Conservation (phyloP, 208 protist species). For the Crithidia sp. region DNA sequence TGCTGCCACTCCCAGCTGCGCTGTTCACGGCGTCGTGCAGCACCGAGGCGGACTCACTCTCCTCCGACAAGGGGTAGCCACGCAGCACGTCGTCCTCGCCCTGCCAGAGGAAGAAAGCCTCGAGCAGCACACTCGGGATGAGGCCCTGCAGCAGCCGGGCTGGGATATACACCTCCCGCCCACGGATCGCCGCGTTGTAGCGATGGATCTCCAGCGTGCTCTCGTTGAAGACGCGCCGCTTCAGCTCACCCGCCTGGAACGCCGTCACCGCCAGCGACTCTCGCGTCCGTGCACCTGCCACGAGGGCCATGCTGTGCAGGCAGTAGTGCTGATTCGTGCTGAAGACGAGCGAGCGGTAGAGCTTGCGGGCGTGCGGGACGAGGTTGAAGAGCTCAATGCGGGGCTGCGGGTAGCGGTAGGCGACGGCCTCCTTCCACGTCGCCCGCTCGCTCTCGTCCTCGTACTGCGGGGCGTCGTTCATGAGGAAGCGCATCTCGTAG, state of each 20-base stretch:
- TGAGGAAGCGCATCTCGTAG: conserved; percentile 61
- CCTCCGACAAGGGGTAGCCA: conserved; percentile 55
- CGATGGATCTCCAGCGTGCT: conserved; percentile 76
- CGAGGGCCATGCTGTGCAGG: conserved; percentile 66
- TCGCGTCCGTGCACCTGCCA: conserved; percentile 31
- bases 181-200: conserved; percentile 52
- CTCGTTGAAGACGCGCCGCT: conserved; percentile 53
- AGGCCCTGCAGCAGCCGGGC: conserved; percentile 79
- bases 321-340: conserved; percentile 73
- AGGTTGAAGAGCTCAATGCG: conserved; percentile 80
- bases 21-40: conserved; percentile 17
- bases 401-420: conserved; percentile 54
- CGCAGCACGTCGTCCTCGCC: conserved; percentile 79
- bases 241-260: conserved; percentile 76
- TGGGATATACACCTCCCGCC: conserved; percentile 76
- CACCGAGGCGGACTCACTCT: conserved; percentile 21
- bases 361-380: conserved; percentile 68
- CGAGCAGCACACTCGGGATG: conserved; percentile 73
- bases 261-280: conserved; percentile 42
- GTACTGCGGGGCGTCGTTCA: conserved; percentile 71
- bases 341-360: conserved; percentile 82
- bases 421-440: conserved; percentile 89
- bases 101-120: conserved; percentile 86
- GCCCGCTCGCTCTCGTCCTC: conserved; percentile 51
- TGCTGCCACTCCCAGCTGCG: background rate